Base-by-base conservation (phyloP, 2,329 filamentous ascomycete species). In the Sodiomyces alkalinus region DNA sequence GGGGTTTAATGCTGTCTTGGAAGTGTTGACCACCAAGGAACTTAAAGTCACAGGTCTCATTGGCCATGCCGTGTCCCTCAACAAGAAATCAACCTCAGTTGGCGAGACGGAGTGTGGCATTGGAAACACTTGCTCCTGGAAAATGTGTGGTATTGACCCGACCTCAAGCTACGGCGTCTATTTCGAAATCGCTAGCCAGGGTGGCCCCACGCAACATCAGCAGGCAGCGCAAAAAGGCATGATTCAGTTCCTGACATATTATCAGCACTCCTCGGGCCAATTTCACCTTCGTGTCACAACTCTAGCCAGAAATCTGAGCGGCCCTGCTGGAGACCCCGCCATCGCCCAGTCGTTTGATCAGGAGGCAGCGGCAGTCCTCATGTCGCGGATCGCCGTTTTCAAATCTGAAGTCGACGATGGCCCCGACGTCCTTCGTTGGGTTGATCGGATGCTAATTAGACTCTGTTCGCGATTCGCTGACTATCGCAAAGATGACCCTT, bases 301-400 rank as follows among this genome's bases (percentile, higher is more conserved):
- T 1, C 79, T 96, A 38, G 81, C 85, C 5, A 73, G 87, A 33
- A 87, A 86, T 46, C 64, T 98, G 32, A 93, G 85, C 48, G 86
- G 90, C 4, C 90, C 90, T 9, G 82, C 86, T 24, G 90, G 90
- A 20, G 90, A 98, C 49, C 86, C 87, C 16, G 81, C 86, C 7
- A 81, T 98, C 41, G 86, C 90, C 6, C 87, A 94, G 44, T 94
- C 87, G 0, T 98, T 98, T 50, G 90, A 98, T 42, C 90, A 98
- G 52, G 90, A 98, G 62, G 90, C 90, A 23, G 86, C 90, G 4
- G 90, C 90, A 14, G 90, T 96, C 12, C 70, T 98, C 24, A 98
- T 98, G 90, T 92, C 87, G n/a, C 73, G 90, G 39, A 98, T 98
- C 52, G 90, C 90, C 7, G 90, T 96, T 27, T 98, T 93, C 66